Conservation (phyloP, 1,284 basidiomycete species). For the Neolentinus lepideus region DNA sequence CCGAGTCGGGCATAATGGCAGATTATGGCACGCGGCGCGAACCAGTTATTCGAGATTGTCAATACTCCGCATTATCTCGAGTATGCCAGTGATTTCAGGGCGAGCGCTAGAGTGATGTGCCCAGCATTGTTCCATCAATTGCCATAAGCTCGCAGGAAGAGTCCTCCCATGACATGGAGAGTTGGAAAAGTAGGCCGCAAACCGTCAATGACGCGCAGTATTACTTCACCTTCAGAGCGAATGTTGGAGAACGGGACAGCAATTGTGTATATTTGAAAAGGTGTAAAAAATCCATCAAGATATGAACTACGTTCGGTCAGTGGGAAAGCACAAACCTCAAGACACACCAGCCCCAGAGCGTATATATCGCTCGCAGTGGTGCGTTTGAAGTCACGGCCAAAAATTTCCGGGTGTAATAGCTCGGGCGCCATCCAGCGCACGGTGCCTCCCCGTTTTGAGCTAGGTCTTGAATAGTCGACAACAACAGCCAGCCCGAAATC, state of each 20-base stretch:
- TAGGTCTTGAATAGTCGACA: constrained; percentile 1
- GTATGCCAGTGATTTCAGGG: background rate
- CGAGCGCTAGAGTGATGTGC: background rate
- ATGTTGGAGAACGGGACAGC: background rate
- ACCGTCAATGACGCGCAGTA: background rate
- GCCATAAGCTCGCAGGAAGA: background rate
- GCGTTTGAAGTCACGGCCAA: background rate
- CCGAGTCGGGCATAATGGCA: too few species aligned
- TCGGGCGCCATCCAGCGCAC: constrained; percentile 14
- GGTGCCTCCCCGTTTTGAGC: constrained; percentile 6
- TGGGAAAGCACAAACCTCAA: too few species aligned
- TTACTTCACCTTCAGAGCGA: background rate
- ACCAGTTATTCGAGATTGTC: too few species aligned
- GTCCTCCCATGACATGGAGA: background rate
- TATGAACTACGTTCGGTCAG: too few species aligned
- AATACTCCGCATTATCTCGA: too few species aligned
- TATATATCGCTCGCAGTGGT: constrained; percentile 10
- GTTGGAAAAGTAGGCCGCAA: background rate
- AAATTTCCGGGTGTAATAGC: constrained; percentile 5
- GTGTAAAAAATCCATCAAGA: too few species aligned
- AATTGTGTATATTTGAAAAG: too few species aligned
- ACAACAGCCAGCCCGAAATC: constrained; percentile 11
- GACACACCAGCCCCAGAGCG: background rate
- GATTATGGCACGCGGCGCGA: too few species aligned
- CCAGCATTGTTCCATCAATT: background rate